Conservation (phyloP, 495 filamentous ascomycete species). For the Aspergillus sclerotiicarbonarius region DNA sequence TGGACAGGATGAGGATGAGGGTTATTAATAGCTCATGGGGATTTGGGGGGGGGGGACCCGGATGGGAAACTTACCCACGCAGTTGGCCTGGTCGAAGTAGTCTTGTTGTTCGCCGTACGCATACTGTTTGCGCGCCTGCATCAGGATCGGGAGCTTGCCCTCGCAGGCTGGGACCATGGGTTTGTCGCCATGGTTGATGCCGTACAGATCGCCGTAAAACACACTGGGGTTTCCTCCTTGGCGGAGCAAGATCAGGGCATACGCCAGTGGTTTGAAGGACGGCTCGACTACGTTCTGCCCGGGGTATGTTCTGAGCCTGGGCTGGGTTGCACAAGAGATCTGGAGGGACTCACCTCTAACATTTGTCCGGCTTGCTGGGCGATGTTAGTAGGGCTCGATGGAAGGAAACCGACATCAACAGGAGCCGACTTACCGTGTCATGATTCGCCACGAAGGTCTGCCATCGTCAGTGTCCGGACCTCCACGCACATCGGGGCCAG, state of each 20-base stretch:
- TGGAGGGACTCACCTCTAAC: constrained; percentile 44
- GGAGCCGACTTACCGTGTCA: constrained; percentile 36
- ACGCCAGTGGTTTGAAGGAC: constrained; percentile 59
- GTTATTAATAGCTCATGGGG: no score
- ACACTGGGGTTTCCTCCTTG: constrained; percentile 63
- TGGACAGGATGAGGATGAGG: not conserved
- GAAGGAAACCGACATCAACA: not conserved
- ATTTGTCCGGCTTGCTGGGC: constrained; percentile 58
- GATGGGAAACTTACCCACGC: constrained; percentile 51
- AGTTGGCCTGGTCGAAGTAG: constrained; percentile 63
- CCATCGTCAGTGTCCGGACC: not conserved
- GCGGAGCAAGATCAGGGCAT: constrained; percentile 66
- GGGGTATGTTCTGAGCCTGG: not conserved
- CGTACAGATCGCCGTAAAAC: constrained; percentile 74
- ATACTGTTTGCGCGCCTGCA: constrained; percentile 62
- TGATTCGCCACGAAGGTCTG: constrained; percentile 44
- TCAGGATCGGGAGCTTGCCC: constrained; percentile 57
- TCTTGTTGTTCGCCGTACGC: constrained; percentile 67
- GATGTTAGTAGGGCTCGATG: not conserved
- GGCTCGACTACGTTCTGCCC: constrained; percentile 46
- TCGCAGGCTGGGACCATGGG: constrained; percentile 56
- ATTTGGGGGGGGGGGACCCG: no score
- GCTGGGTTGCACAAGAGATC: no score
- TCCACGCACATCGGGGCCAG: no score
- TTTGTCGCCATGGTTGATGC: constrained; percentile 49